These are phyloP conservation scores for Dothideomycetes sp. DNA, from an alignment of 2,329 filamentous ascomycete genomes.

Conservation along the genomic window DNA sequence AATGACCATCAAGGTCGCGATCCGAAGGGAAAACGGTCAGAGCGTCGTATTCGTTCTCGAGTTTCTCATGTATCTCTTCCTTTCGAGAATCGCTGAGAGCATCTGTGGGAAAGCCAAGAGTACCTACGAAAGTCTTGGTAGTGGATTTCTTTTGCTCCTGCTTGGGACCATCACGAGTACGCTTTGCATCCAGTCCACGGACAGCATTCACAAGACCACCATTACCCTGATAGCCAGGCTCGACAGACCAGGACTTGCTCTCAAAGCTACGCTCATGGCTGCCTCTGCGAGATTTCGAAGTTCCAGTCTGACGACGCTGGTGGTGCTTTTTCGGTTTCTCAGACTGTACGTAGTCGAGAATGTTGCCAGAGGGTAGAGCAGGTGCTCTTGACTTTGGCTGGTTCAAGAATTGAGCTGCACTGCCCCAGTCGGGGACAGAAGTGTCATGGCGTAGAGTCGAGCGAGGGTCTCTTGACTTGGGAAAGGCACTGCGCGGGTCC, in stretches of 20 bases:
- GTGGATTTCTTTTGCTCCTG: constrained; percentile 58
- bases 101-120: constrained; percentile 88
- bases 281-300: constrained; percentile 17
- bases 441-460: constrained; percentile 60
- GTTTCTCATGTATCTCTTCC: constrained; percentile 68
- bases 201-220: constrained; percentile 84
- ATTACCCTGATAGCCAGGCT: constrained; percentile 81
- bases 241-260: constrained; percentile 70
- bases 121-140: constrained; percentile 84
- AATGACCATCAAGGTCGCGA: constrained; percentile 89
- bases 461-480: constrained; percentile 34
- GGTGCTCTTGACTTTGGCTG: constrained; percentile 69
- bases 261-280: constrained; percentile 45
- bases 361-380: constrained; percentile 62
- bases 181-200: constrained; percentile 27
- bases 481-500: constrained; percentile 40
- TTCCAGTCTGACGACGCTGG: constrained; percentile 4
- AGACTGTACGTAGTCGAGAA: constrained; percentile 43
- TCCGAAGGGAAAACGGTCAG: constrained; percentile 78
- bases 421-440: constrained; percentile 66
- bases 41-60: constrained; percentile 73
- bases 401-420: constrained; percentile 48
- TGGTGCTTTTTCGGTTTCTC: constrained; percentile 19
- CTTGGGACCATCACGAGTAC: too few species aligned
- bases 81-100: constrained; percentile 65